phyloP scores from a whole-genome alignment of 2,329 filamentous ascomycete species.

The Diaporthe ampelina region DNA sequence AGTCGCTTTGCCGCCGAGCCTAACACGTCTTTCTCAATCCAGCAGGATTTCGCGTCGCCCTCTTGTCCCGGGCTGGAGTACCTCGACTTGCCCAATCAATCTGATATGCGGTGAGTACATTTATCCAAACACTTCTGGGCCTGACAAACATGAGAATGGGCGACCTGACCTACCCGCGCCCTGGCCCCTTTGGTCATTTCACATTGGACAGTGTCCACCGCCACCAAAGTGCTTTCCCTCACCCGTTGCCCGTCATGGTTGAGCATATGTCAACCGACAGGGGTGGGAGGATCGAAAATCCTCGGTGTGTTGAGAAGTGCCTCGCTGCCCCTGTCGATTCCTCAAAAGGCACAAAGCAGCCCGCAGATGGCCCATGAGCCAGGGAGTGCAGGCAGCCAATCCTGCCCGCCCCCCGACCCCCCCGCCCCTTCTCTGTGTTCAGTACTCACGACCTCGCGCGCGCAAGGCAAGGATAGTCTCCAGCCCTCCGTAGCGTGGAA shows the following conservation, averaged over 20 bases:
- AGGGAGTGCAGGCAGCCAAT: constrained; percentile 37
- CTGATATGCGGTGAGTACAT: constrained; percentile 68
- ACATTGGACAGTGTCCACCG: constrained; percentile 22
- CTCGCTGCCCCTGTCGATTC: constrained; percentile 29
- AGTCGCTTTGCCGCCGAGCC: constrained; percentile 42
- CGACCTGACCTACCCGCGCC: background rate
- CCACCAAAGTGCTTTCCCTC: constrained; percentile 42
- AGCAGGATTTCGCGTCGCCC: constrained; percentile 70
- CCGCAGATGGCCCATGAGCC: constrained; percentile 25
- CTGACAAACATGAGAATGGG: background rate
- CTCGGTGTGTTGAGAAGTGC: constrained; percentile 26
- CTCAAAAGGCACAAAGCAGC: constrained; percentile 17
- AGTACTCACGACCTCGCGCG: constrained; percentile 19
- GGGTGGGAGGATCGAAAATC: constrained; percentile 28
- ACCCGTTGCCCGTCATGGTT: constrained; percentile 16
- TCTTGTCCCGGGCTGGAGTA: constrained; percentile 66
- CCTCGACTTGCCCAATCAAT: constrained; percentile 63
- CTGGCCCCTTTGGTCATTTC: background rate
- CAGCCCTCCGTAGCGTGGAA: constrained; percentile 37
- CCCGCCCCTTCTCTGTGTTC: constrained; percentile 18
- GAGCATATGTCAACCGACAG: constrained; percentile 29
- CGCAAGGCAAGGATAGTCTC: constrained; percentile 41
- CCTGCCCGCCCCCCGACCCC: background rate
- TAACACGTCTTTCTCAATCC: constrained; percentile 47
- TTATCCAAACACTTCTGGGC: background rate